Evolutionary conservation across 2,329 filamentous ascomycete genomes (phyloP).

Genomic region (Colletotrichum simmondsii): DNA sequence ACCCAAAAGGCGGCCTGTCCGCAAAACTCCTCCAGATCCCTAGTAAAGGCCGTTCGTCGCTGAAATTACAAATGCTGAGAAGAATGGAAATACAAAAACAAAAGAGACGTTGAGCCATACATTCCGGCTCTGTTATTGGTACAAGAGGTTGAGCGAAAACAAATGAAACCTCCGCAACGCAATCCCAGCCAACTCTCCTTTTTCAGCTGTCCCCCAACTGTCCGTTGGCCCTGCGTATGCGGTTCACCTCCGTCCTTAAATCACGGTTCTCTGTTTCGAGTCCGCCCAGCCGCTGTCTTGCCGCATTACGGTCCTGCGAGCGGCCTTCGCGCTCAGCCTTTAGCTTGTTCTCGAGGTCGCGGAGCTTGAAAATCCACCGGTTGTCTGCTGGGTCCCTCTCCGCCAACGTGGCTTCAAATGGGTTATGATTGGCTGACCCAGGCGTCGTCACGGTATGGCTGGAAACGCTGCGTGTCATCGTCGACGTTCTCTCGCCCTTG

Average conservation of each 20-base stretch:
- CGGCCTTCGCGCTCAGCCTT: conserved; percentile 91
- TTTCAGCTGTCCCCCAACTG: conserved; percentile 15
- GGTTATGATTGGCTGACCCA: conserved; percentile 26
- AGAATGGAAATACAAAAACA: not conserved
- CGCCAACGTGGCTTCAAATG: conserved; percentile 39
- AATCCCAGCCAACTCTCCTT: not conserved
- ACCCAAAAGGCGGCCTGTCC: conserved; percentile 29
- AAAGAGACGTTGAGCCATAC: not conserved
- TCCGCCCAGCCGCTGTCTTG: conserved; percentile 81
- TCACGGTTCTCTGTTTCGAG: conserved; percentile 80
- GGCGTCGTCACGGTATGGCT: conserved; percentile 22
- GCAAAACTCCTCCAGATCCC: conserved; percentile 20
- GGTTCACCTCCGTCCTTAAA: conserved; percentile 70
- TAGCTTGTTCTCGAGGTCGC: conserved; percentile 87
- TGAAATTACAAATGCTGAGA: conserved; percentile 6
- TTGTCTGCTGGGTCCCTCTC: conserved; percentile 64
- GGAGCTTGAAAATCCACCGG: conserved; percentile 85
- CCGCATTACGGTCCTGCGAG: conserved; percentile 84
- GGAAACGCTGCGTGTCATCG: conserved; percentile 44
- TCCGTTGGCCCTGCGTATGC: conserved; percentile 37
- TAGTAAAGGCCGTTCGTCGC: conserved; percentile 9
- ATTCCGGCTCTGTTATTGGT: conserved; percentile 1
- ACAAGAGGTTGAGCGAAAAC: conserved; percentile 16
- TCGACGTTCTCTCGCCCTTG: conserved; percentile 37
- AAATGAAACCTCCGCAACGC: not conserved